Evolutionary conservation across 345 rosid genomes (phyloP), one percentile per base, ranked within the genome.

Genomic region (Boechera divaricarpa): DNA sequence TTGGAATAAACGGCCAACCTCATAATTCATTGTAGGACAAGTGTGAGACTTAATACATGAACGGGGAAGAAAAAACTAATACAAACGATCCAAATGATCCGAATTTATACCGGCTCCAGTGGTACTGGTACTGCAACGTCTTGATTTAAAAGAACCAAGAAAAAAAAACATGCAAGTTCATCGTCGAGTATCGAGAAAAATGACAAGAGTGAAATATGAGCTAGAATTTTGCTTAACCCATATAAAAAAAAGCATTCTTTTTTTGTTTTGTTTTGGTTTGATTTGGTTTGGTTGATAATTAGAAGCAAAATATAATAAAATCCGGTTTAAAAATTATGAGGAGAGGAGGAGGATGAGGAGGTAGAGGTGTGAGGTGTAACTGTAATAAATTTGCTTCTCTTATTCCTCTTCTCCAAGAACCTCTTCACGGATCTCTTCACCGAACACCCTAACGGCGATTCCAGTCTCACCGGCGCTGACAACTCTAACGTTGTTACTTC

Each of bases 331-430:
- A 53, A 62, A 45, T 35, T 9, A 67, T 67, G 70, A 2, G 67
- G 67, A 55, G 82, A 79, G 16, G 82, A 79, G 11, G 82, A 72
- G 4, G 78, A 79, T 3, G 82, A 73, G 1, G 78, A 73, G 0
- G 73, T 48, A 55, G 81, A 65, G 3, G 38, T 35, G 52, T 69
- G 3, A 36, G 49, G 58, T 49, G 69, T 18, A 42, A 67, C 44
- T 49, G 69, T 13, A 60, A 67, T 0, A 45, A 4, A 28, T 67
- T 79, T 61, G 70, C 8, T 44, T 79, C 53, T 79, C 64, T 67
- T 68, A 21, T 71, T 79, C 61, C 82, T 79, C 54, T 79, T 68
- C 75, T 79, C 78, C 66, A 73, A 54, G 69, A 79, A 79, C 44
- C 70, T 79, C 41, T 79, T 62, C 39, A 79, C 65, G 0, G 78